phyloP scores from a whole-genome alignment of 306 rosid species.

The Crotalaria pallida region DNA sequence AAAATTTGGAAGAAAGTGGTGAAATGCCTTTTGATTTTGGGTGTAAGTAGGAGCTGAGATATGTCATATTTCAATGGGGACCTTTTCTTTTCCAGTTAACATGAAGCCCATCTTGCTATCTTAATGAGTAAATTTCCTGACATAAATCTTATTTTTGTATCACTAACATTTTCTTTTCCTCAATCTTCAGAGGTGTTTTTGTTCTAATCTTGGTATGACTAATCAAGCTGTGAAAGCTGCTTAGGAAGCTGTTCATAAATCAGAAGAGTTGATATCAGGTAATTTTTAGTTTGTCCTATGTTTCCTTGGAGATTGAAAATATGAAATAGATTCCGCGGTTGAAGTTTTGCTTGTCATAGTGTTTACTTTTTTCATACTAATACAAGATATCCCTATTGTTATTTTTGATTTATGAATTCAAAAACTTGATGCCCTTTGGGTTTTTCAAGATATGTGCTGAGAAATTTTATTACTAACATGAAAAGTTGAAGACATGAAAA shows the following conservation, averaged over 20 bases:
- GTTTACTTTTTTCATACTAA: neutral
- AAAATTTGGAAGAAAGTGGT: too few species aligned
- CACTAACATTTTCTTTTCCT: slow-evolving; percentile 6
- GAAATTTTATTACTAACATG: neutral
- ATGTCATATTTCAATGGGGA: too few species aligned
- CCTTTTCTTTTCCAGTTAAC: slow-evolving; percentile 17
- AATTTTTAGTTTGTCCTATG: slow-evolving; percentile 16
- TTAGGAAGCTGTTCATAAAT: slow-evolving; percentile 84
- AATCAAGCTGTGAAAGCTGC: slow-evolving; percentile 98
- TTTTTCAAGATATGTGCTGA: too few species aligned
- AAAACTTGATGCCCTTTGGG: too few species aligned
- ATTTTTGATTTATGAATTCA: too few species aligned
- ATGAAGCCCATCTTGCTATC: neutral
- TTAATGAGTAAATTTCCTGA: neutral
- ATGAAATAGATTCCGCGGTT: too few species aligned
- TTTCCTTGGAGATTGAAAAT: neutral
- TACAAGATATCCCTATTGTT: neutral
- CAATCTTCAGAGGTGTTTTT: slow-evolving; percentile 74
- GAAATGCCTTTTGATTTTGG: too few species aligned
- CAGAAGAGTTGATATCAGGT: slow-evolving; percentile 95
- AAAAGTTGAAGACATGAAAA: neutral
- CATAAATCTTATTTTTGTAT: neutral
- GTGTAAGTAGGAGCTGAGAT: too few species aligned
- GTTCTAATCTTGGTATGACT: slow-evolving; percentile 96
- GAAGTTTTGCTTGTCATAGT: neutral